Conservation (phyloP, 2,329 filamentous ascomycete species). For the Alternaria atra region DNA sequence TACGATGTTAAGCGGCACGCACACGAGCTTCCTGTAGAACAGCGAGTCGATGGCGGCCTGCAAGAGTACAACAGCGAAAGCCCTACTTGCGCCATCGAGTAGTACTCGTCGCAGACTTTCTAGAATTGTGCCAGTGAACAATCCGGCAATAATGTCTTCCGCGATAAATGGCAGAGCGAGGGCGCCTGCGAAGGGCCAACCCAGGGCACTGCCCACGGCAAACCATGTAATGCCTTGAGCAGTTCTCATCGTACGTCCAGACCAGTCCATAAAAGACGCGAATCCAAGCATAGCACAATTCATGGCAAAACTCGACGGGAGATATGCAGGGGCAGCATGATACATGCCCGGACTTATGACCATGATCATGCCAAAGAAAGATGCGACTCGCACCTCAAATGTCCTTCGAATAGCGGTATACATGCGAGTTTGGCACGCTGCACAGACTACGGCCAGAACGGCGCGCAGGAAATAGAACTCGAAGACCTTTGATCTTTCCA, state of each 20-base stretch:
- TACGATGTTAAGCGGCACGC: conserved; percentile 92
- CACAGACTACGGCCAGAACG: conserved; percentile 77
- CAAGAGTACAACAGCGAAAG: conserved; percentile 69
- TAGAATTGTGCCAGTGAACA: conserved; percentile 65
- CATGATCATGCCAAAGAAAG: conserved; percentile 80
- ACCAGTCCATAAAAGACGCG: conserved; percentile 90
- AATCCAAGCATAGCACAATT: conserved; percentile 88
- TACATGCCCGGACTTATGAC: conserved; percentile 90
- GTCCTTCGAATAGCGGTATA: conserved; percentile 79
- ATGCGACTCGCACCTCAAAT: conserved; percentile 82
- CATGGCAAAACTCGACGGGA: conserved; percentile 98
- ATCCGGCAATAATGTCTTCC: conserved; percentile 73
- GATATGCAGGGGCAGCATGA: conserved; percentile 83
- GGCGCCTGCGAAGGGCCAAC: conserved; percentile 93
- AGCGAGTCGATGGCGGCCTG: conserved; percentile 80
- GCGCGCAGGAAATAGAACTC: conserved; percentile 92
- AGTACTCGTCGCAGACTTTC: conserved; percentile 69
- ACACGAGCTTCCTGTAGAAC: conserved; percentile 80
- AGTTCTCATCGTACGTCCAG: conserved; percentile 75
- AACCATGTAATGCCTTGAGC: conserved; percentile 90
- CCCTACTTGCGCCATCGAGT: conserved; percentile 72
- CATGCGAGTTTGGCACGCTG: conserved; percentile 81
- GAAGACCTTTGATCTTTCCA: conserved; percentile 53
- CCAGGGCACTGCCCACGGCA: conserved; percentile 81
- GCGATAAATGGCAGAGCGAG: conserved; percentile 81